phyloP scores from a whole-genome alignment of 2,329 filamentous ascomycete genomes.

The Epichloe typhina region DNA sequence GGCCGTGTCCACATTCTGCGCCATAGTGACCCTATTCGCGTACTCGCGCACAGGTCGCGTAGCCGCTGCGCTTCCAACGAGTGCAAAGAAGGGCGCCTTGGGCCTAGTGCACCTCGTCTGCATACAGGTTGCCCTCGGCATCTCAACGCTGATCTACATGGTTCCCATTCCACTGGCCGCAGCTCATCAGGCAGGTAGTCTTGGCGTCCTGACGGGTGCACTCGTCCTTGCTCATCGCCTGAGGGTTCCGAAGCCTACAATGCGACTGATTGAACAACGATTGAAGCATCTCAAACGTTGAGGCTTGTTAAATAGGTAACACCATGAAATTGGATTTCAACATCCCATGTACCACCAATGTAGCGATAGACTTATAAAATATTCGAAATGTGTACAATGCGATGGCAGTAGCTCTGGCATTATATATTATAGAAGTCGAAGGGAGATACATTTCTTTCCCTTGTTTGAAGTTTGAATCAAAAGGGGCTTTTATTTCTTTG shows the following conservation, averaged over 20 bases:
- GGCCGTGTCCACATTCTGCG: conserved; percentile 75
- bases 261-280: conserved; percentile 44
- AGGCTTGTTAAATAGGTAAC: neutral
- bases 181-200: conserved; percentile 79
- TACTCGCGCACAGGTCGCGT: conserved; percentile 59
- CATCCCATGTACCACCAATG: too few relatives aligned
- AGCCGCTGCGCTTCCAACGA: conserved; percentile 43
- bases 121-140: conserved; percentile 74
- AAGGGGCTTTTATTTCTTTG: neutral
- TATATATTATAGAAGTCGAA: too few relatives aligned
- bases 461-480: too few relatives aligned
- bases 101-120: conserved; percentile 74
- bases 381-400: neutral
- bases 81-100: conserved; percentile 54
- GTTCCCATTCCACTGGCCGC: conserved; percentile 81
- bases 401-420: neutral
- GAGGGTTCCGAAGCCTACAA: conserved; percentile 55
- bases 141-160: conserved; percentile 84
- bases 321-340: neutral
- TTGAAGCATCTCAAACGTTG: conserved; percentile 20
- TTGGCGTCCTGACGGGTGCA: conserved; percentile 73
- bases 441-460: too few relatives aligned
- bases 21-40: conserved; percentile 66
- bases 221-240: conserved; percentile 68
- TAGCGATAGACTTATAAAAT: neutral